A percentile compares a stretch with the other conserved stretches of the same genome.
These are phyloP conservation scores for Suillus weaverae DNA, from an alignment of 768 basidiomycete species.

Conservation along the genomic window DNA sequence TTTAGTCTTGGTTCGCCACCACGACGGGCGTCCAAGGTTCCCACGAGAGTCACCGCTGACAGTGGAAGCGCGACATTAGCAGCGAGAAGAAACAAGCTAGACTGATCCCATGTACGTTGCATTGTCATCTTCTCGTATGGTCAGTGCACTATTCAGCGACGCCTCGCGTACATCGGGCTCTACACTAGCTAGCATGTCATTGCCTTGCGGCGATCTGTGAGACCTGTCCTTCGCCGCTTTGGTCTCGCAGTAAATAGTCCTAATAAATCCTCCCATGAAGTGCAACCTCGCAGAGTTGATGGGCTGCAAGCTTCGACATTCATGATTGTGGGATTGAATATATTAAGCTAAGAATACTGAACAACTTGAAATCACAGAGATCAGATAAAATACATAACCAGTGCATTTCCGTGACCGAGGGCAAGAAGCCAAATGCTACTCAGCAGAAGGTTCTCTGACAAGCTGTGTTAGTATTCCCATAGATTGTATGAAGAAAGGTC, in stretches of 20 bases:
- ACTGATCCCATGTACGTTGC: background rate
- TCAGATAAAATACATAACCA: background rate
- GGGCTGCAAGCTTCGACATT: background rate
- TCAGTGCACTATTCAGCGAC: background rate
- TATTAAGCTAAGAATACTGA: background rate
- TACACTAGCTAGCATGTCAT: background rate
- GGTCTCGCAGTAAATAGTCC: background rate
- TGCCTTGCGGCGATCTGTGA: background rate
- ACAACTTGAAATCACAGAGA: background rate
- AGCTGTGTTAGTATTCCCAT: conserved; percentile 75
- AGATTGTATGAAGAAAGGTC: conserved; percentile 82
- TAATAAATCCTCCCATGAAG: background rate
- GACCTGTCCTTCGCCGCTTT: background rate
- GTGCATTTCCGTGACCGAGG: background rate
- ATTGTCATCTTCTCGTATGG: background rate
- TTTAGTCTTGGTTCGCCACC: conserved; percentile 47
- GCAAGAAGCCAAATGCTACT: background rate
- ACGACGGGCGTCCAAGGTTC: conserved; percentile 26
- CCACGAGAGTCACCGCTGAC: conserved; percentile 9
- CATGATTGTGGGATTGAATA: background rate
- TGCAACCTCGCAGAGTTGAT: background rate
- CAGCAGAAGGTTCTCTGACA: conserved; percentile 21
- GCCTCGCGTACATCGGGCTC: background rate
- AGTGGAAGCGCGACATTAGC: conserved; percentile 20
- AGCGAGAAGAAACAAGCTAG: conserved; percentile 15